A percentile compares a stretch with the other conserved stretches of the same genome.
Conservation (phyloP, 192 early-diverging fungal species). For the Linnemannia exigua region DNA sequence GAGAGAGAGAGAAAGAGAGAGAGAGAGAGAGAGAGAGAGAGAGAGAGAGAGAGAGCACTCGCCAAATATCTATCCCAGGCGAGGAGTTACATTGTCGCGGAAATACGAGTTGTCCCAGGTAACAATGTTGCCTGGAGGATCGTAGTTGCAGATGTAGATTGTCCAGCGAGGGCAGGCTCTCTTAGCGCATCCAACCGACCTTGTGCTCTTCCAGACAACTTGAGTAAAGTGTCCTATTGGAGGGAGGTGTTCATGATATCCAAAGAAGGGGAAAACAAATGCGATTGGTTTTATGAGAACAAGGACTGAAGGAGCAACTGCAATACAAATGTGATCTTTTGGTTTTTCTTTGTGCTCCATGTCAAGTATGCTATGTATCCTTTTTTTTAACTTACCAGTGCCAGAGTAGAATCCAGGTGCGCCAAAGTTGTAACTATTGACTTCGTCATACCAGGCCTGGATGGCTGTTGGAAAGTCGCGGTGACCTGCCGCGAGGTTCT, state of each 20-base stretch:
- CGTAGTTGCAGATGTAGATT: conserved; percentile 33
- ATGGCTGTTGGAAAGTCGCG: conserved; percentile 15
- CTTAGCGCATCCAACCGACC: conserved; percentile 52
- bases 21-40: neutral
- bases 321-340: too few species aligned
- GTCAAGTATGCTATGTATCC: too few species aligned
- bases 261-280: too few species aligned
- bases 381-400: conserved; percentile 42
- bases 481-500: conserved; percentile 60
- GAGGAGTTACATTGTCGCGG: neutral
- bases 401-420: conserved; percentile 27
- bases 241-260: too few species aligned
- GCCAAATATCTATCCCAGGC: too few species aligned
- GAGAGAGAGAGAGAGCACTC: neutral
- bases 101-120: neutral
- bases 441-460: conserved; percentile 57
- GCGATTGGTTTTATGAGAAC: neutral
- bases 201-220: conserved; percentile 55
- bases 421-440: conserved; percentile 39
- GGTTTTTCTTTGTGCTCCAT: too few species aligned
- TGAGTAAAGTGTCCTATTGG: conserved; percentile 18
- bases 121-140: conserved; percentile 21
- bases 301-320: too few species aligned
- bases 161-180: conserved; percentile 7
- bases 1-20: neutral